Evolutionary conservation across 768 basidiomycete species (phyloP).

Genomic region (Amylocystis lapponica): DNA sequence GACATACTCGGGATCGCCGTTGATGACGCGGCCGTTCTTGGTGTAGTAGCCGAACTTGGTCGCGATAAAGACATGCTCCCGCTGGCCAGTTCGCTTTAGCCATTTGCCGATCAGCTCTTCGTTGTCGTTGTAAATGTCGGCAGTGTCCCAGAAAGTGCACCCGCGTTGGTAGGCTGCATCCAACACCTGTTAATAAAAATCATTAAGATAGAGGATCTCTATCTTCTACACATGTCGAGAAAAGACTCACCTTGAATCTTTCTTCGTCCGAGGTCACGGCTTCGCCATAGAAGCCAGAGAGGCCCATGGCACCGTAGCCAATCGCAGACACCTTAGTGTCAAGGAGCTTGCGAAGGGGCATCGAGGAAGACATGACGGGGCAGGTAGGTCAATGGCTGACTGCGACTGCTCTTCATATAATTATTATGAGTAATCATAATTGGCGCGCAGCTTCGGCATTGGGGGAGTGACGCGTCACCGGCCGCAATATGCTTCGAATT

Average conservation of each 20-base stretch:
- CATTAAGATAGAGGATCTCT: too few relatives aligned
- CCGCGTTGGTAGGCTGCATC: conserved; percentile 35
- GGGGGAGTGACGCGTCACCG: too few relatives aligned
- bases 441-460: too few relatives aligned
- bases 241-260: conserved; percentile 54
- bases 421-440: too few relatives aligned
- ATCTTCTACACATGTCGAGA: too few relatives aligned
- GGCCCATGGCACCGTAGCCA: conserved; percentile 8
- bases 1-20: conserved; percentile 37
- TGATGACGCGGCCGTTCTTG: conserved; percentile 15
- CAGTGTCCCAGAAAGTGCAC: conserved; percentile 44
- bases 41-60: conserved; percentile 52
- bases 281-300: conserved; percentile 42
- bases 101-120: conserved; percentile 18
- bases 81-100: conserved; percentile 46
- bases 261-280: conserved; percentile 48
- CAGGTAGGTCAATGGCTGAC: too few relatives aligned
- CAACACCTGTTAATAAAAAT: too few relatives aligned
- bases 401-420: too few relatives aligned
- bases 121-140: conserved; percentile 36
- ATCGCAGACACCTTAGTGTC: conserved; percentile 31
- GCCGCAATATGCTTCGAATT: too few relatives aligned
- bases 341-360: conserved; percentile 42
- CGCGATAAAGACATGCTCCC: conserved; percentile 53
- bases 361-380: conserved; percentile 24